Evolutionary conservation across 2,329 filamentous ascomycete species (phyloP), one percentile per base, ranked within the genome.

Genomic region (Hansfordia pulvinata): DNA sequence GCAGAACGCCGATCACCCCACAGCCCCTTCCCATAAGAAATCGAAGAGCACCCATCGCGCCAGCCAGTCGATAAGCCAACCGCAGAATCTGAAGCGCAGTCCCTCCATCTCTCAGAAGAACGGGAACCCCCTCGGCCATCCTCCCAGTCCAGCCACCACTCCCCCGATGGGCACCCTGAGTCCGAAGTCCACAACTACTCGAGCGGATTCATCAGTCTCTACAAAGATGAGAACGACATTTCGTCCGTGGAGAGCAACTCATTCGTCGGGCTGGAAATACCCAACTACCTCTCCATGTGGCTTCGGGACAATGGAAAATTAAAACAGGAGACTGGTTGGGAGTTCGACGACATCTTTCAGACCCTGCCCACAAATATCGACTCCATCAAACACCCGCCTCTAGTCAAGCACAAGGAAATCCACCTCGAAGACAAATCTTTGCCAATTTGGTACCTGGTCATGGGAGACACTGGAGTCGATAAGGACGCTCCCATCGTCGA

Each of bases 21-120:
- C 56, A 22, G 48, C 50, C 6, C 73, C 74, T 22, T 69, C 78
- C 3, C 50, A 72, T 20, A 94, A 93, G 52, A 85, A 84, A 43
- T 49, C 76, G 2, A 94, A 93, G 53, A 75, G 68, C n/a, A 73
- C 67, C 25, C 88, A 94, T 56, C 80, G 80, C 35, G 54, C 80
- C 1, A 85, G 76, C 17, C 75, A 77, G 31, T 93, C 86, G 2
- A 58, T 82, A 36, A 75, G 72, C 39, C n/a, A n/a, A n/a, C 78
- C 76, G n/a, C 60, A 76, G 26, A 62, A 70, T 15, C 58, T 69
- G 23, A 72, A 77, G 41, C 69, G 75, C 32, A 73, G 72, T 31
- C 68, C 79, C 29, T 68, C 67, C 3, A 67, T 74, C 32, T 64
- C 68, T 29, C 83, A 78, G 46, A 48, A 72, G 55, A 52, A 75